phyloP scores from a whole-genome alignment of 371 early-diverging fungal genomes.

The Actinomortierella ambigua region DNA sequence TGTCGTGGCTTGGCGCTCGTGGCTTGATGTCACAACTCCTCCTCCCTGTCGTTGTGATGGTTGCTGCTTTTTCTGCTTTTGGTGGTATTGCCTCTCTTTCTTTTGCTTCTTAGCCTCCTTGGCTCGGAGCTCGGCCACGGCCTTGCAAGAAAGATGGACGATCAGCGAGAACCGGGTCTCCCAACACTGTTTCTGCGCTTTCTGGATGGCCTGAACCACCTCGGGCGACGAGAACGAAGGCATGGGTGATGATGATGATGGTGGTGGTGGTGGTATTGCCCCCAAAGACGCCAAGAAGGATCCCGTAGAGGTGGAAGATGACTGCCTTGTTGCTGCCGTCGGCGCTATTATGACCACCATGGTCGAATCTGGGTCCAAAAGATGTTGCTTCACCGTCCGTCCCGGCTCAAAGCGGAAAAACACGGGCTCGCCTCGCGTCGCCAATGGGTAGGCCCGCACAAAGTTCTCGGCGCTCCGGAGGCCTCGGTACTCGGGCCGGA shows the following conservation, averaged over 20 bases:
- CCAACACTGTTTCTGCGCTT: slow-evolving; percentile 27
- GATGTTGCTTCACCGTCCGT: too few species aligned
- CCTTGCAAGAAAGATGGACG: slow-evolving; percentile 8
- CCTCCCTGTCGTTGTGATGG: not conserved
- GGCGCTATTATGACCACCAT: not conserved
- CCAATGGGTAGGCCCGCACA: slow-evolving; percentile 38
- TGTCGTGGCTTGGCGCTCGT: not conserved
- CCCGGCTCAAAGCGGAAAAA: slow-evolving; percentile 37
- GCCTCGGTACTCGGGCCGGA: slow-evolving; percentile 29
- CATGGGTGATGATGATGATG: too few species aligned
- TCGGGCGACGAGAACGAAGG: too few species aligned
- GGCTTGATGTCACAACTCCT: not conserved
- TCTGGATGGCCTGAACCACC: slow-evolving; percentile 6
- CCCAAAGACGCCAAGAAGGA: too few species aligned
- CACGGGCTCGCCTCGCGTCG: slow-evolving; percentile 37
- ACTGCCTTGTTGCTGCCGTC: slow-evolving; percentile 4
- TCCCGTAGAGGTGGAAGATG: not conserved
- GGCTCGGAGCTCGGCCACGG: slow-evolving; percentile 16
- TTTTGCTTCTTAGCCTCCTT: not conserved
- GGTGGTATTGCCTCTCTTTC: not conserved
- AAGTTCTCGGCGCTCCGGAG: slow-evolving; percentile 36
- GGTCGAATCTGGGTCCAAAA: slow-evolving; percentile 3
- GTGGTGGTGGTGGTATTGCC: too few species aligned
- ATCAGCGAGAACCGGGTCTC: slow-evolving; percentile 30
- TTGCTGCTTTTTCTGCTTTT: not conserved